Percentiles rank a stretch among this genome's conserved stretches.
These are phyloP conservation scores for Blakeslea trispora DNA, from an alignment of 371 early-diverging fungal species.

Conservation along the genomic window DNA sequence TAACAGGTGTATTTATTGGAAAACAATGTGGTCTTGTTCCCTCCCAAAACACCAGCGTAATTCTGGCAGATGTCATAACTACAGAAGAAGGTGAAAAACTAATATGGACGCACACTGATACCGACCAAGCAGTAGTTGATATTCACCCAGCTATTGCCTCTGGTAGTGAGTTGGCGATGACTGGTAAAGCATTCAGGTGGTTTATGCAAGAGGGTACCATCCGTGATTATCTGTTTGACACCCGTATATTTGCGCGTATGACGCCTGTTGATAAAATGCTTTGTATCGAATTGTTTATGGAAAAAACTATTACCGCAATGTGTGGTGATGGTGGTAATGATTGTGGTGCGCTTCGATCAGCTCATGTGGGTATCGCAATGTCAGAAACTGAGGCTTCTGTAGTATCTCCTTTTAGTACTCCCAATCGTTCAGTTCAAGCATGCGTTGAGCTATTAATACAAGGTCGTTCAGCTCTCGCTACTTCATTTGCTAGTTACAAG, in stretches of 20 bases:
- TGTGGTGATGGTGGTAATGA: slow-evolving; percentile 99
- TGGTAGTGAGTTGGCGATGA: slow-evolving; percentile 62
- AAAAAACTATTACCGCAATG: slow-evolving; percentile 78
- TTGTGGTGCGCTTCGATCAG: slow-evolving; percentile 90
- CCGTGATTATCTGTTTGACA: slow-evolving; percentile 46
- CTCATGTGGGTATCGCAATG: slow-evolving; percentile 94
- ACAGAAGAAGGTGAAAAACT: slow-evolving; percentile 66
- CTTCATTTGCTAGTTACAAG: slow-evolving; percentile 78
- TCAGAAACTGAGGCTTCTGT: slow-evolving; percentile 76
- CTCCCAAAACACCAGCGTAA: slow-evolving; percentile 37
- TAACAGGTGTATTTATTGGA: slow-evolving; percentile 79
- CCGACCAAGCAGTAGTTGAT: slow-evolving; percentile 10
- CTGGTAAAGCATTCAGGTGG: slow-evolving; percentile 64
- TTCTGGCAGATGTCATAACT: slow-evolving; percentile 74
- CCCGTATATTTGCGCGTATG: slow-evolving; percentile 78
- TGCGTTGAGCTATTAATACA: slow-evolving; percentile 73
- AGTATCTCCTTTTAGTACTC: slow-evolving; percentile 83
- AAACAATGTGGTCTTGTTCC: slow-evolving; percentile 36
- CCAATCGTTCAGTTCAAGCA: slow-evolving; percentile 57
- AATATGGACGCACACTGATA: slow-evolving; percentile 34
- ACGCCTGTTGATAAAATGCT: slow-evolving; percentile 69
- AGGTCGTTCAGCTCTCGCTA: slow-evolving; percentile 73
- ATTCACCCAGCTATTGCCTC: slow-evolving; percentile 12
- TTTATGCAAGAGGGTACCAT: slow-evolving; percentile 32
- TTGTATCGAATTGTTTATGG: slow-evolving; percentile 62